Base-by-base conservation (phyloP, 148 eudicot genomes). In the Fagopyrum homotropicum region DNA sequence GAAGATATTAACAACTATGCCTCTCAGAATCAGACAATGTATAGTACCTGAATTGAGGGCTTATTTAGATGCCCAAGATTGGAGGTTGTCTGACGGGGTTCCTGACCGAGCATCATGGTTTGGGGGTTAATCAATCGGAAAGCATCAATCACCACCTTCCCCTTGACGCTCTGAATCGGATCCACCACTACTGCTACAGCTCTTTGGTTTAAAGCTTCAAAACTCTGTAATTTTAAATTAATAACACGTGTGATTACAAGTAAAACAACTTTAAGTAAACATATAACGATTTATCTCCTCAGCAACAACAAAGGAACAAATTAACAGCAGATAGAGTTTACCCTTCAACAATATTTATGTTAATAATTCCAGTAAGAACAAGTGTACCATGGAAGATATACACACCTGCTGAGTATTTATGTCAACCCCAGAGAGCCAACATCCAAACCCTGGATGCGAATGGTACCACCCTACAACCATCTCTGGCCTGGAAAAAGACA, bases 71-170 rank as follows among this genome's bases (percentile, higher is more conserved):
- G 97, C 9, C 98, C 98, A 61, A 91, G 91, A 80, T 93, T 93
- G 72, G 98, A 93, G 49, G 98, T 93, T 44, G 98, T 93, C 76
- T 91, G 98, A 45, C 98, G 84, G 70, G 98, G 98, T 78, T 94
- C 98, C 81, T 94, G 98, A 49, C 98, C 98, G 79, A 94, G 98
- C 98, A 94, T 94, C 98, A 94, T 94, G 61, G 98, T 94, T 75
- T 94, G 98, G n/a, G 98, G 98, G 75, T 88, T 94, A 73, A 94
- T 93, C 79, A 93, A 80, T 6, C 98, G 97, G 45, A 93, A 93
- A 61, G 98, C 98, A 83, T 93, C 98, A 79, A 93, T 93, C 29
- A 93, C 98, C 70, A 93, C 98, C 82, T 93, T 93, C 60, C 98
- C 98, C 80, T 93, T 93, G 46, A 93, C 98, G 85, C 98, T 91